Evolutionary conservation across 495 filamentous ascomycete genomes (phyloP).

Genomic region (Neurospora sp.): DNA sequence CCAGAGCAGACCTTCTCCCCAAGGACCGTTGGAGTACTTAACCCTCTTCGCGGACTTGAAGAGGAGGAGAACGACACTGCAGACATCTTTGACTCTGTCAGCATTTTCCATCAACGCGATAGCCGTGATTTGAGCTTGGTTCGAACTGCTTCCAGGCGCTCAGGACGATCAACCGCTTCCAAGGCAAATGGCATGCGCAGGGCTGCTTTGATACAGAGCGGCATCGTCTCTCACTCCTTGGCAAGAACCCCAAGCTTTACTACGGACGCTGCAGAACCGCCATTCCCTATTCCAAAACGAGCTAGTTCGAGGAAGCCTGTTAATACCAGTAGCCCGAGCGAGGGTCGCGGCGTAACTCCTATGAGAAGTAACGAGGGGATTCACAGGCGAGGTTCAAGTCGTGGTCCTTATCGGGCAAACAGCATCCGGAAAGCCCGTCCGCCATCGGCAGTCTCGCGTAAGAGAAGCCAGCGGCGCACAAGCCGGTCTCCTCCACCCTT

Average conservation of each 20-base stretch:
- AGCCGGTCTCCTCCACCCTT: constrained; percentile 57
- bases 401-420: constrained; percentile 35
- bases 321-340: constrained; percentile 54
- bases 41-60: constrained; percentile 14
- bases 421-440: constrained; percentile 77
- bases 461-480: constrained; percentile 35
- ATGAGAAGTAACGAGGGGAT: constrained; percentile 39
- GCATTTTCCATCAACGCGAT: constrained; percentile 14
- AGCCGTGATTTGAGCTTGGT: constrained; percentile 19
- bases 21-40: constrained; percentile 10
- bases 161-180: constrained; percentile 21
- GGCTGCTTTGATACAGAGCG: constrained; percentile 67
- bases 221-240: constrained; percentile 61
- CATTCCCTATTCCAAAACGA: constrained; percentile 84
- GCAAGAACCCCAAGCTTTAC: constrained; percentile 65
- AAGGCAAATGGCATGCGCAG: constrained; percentile 40
- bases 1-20: constrained; percentile 23
- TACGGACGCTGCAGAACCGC: constrained; percentile 52
- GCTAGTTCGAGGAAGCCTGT: constrained; percentile 73
- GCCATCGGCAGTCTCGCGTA: constrained; percentile 55
- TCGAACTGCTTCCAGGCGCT: constrained; percentile 21
- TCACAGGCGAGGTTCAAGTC: constrained; percentile 29
- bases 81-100: constrained; percentile 19
- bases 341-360: constrained; percentile 63
- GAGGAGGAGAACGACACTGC: neutral